phyloP scores from a whole-genome alignment of 768 basidiomycete genomes.

The Tubosaeta brunneosetosa region DNA sequence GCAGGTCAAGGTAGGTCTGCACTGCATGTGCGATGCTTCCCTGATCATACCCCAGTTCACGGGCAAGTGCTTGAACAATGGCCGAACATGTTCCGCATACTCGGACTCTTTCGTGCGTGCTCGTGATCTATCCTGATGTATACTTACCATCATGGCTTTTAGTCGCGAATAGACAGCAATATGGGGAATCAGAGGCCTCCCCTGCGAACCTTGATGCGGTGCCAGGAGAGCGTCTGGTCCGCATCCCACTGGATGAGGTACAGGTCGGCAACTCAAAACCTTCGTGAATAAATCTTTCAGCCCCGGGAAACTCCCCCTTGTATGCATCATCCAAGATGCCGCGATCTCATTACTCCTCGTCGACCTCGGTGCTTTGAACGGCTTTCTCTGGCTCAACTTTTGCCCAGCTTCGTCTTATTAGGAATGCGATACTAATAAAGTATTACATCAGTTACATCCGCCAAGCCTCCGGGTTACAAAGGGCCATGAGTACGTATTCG shows the following conservation, averaged over 20 bases:
- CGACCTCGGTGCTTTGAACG: too few species aligned
- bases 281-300: constrained; percentile 3
- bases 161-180: constrained; percentile 50
- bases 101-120: constrained; percentile 61
- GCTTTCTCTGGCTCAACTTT: not conserved
- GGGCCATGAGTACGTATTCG: constrained; percentile 1
- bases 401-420: not conserved
- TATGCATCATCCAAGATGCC: not conserved
- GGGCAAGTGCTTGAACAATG: constrained; percentile 76
- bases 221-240: constrained; percentile 61
- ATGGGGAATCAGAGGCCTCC: constrained; percentile 24
- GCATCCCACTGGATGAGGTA: constrained; percentile 68
- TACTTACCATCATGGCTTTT: not conserved
- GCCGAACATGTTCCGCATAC: constrained; percentile 79
- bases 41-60: constrained; percentile 44
- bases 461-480: not conserved
- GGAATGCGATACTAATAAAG: not conserved
- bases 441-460: not conserved
- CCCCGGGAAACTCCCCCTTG: not conserved
- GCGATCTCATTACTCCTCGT: not conserved
- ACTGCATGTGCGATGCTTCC: not conserved
- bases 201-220: constrained; percentile 9
- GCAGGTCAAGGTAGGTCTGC: constrained; percentile 57
- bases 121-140: not conserved
- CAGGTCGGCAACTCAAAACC: constrained; percentile 27